Percentiles rank a stretch among this genome's conserved stretches.
Conservation (phyloP, 83 land plant species). For the Larix sibirica region DNA sequence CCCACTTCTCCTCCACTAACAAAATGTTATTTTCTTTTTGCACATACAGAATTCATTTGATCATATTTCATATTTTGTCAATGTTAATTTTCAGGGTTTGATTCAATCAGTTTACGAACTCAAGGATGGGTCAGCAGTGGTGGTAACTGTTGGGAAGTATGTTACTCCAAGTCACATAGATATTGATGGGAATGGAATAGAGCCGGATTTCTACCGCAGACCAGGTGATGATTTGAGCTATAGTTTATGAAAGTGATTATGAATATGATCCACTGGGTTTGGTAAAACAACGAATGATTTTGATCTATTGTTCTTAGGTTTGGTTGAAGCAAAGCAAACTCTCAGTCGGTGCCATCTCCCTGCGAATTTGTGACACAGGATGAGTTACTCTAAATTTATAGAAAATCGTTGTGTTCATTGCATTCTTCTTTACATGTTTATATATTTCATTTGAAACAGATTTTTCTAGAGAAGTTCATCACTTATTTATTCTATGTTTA, state of each 20-base stretch:
- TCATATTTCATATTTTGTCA: slow-evolving; percentile 3
- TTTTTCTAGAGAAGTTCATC: neutral
- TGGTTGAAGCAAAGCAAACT: slow-evolving; percentile 17
- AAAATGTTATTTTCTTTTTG: neutral
- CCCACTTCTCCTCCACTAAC: neutral
- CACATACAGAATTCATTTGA: neutral
- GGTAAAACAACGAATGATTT: neutral
- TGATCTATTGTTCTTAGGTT: slow-evolving; percentile 3
- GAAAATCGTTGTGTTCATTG: neutral
- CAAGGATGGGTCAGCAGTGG: slow-evolving; percentile 95
- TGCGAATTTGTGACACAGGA: neutral
- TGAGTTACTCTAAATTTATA: neutral
- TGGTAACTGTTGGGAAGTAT: slow-evolving; percentile 94
- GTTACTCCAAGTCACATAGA: slow-evolving; percentile 87
- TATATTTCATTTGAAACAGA: neutral
- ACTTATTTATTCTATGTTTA: neutral
- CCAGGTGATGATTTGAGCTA: slow-evolving; percentile 46
- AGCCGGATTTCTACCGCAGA: slow-evolving; percentile 73
- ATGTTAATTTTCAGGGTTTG: slow-evolving; percentile 65
- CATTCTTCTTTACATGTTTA: neutral
- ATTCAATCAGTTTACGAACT: slow-evolving; percentile 97
- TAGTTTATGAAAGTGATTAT: neutral
- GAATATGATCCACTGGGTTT: neutral
- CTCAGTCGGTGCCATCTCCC: slow-evolving; percentile 4
- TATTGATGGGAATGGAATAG: slow-evolving; percentile 93